Base-by-base conservation (phyloP, 2,329 filamentous ascomycete species). In the Zasmidium citrigriseum region DNA sequence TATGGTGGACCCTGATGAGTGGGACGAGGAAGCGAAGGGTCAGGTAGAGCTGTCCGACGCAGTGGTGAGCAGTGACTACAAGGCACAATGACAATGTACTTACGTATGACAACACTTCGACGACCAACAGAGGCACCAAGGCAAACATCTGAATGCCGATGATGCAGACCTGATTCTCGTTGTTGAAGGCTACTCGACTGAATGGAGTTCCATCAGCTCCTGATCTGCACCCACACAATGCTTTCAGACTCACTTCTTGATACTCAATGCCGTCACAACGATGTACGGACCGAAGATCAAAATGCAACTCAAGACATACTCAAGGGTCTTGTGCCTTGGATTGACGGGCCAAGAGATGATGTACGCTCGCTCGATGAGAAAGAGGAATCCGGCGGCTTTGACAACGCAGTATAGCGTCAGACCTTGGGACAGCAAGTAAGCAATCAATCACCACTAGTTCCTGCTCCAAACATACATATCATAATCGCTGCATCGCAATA, bases 291-390 rank as follows among this genome's bases (percentile, higher is more conserved):
- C 53, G 11, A 65, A 59, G 53, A 65, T 60, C 21, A 24, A 46
- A 11, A 60, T n/a, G 23, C 55, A 59, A 48, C 55, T 65, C 21
- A 62, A 24, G 21, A 64, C 47, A 20, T 65, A 65, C 25, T 65
- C 63, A 21, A 48, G 52, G 14, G 58, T 60, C 23, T 62, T 60
- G 22, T 55, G 41, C 46, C 63, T 45, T 20, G 63, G 59, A 3
- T 46, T 55, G 27, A 59, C 54, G 2, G 63, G 63, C 59, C 61
- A 65, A 10, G 63, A 63, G 21, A 64, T 64, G 18, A 65, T 65
- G 54, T 65, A 65, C n/a, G 57, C 57, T 18, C 63, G 44, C 50
- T 64, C 61, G 52, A 65, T 65, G 23, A 65, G 54, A 53, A 64
- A 65, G 2, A 62, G 29, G 44, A 65, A 59, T 5, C 52, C 56